Evolutionary conservation across 352 stramenopile genomes (phyloP), one percentile per base, ranked within the genome.

Genomic region (Globisporangium nodosum): DNA sequence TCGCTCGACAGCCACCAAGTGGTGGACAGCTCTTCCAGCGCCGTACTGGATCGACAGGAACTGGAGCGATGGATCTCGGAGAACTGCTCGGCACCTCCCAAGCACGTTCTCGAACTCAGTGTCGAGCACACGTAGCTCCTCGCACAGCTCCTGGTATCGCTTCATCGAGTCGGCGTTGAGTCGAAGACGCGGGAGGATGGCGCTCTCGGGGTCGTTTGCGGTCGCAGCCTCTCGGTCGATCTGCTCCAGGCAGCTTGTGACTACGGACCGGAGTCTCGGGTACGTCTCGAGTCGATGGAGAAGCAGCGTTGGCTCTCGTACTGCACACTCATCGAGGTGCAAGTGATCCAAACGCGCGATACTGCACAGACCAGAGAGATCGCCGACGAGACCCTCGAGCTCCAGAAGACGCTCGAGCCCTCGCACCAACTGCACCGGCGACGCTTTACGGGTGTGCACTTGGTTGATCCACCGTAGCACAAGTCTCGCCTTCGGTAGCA

Each of bases 31-130:
- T 18, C 54, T 68, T 13, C 69, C 27, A 6, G 61, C 57, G 12
- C 64, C 67, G 24, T 58, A 67, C 56, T 65, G 59, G 50, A 75
- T 67, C 37, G 60, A 63, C 40, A 50, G 54, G 52, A 65, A 78
- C 42, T 63, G 50, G 13, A 78, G 49, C 33, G 61, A 60, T 3
- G 49, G 31, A 7, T 64, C 66, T 9, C 62, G 50, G 11, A 78
- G 42, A 2, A 43, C 54, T 61, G 37, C 13, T 43, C 13, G 37
- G 5, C 37, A 43, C 4, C 37, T 18, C 13, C 1, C 37, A 12
- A 43, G 37, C 13, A 43, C 37, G 3, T 43, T 43, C 12, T 43
- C 37, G 37, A 43, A 43, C 37, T 43, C 37, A 12, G 37, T 18
- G 13, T 18, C 37, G 37, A 43, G 37, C 37, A 18, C 13, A 6